Evolutionary conservation across 148 eudicot species (phyloP).

Genomic region (Cornus suecica): DNA sequence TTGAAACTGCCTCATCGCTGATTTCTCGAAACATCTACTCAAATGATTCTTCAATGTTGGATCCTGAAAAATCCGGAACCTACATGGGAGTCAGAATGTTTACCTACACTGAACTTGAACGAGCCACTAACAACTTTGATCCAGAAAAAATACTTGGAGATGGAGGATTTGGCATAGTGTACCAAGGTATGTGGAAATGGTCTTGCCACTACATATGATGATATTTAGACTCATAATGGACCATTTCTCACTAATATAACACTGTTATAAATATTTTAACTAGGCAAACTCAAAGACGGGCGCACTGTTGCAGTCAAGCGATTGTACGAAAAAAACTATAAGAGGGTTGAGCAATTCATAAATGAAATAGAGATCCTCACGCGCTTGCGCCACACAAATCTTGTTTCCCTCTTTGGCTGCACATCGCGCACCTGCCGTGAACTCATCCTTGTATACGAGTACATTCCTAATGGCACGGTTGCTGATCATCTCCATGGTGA

Average conservation of each 20-base stretch:
- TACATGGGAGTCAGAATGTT: constrained; percentile 47
- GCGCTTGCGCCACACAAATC: constrained; percentile 54
- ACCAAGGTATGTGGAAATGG: constrained; percentile 43
- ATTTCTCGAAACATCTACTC: constrained; percentile 2
- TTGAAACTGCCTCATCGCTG: background rate
- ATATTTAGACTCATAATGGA: background rate
- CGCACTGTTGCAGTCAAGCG: constrained; percentile 59
- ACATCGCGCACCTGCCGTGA: constrained; percentile 49
- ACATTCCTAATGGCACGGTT: constrained; percentile 65
- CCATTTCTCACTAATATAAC: too few relatives aligned
- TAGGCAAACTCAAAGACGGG: constrained; percentile 42
- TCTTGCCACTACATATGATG: background rate
- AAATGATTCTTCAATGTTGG: constrained; percentile 13
- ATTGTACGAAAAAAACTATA: constrained; percentile 54
- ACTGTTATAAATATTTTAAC: background rate
- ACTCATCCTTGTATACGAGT: constrained; percentile 75
- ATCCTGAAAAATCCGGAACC: constrained; percentile 20
- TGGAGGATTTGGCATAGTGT: constrained; percentile 77
- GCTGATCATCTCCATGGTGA: constrained; percentile 73
- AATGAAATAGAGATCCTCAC: constrained; percentile 68
- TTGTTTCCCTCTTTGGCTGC: constrained; percentile 78
- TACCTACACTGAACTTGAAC: constrained; percentile 45
- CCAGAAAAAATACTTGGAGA: constrained; percentile 58
- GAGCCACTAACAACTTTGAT: constrained; percentile 54
- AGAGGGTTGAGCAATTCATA: constrained; percentile 57